Percentiles rank a stretch among this genome's conserved stretches.
Evolutionary conservation across 2,329 filamentous ascomycete species (phyloP).

Genomic region (Cladosporium austrohemisphaericum): DNA sequence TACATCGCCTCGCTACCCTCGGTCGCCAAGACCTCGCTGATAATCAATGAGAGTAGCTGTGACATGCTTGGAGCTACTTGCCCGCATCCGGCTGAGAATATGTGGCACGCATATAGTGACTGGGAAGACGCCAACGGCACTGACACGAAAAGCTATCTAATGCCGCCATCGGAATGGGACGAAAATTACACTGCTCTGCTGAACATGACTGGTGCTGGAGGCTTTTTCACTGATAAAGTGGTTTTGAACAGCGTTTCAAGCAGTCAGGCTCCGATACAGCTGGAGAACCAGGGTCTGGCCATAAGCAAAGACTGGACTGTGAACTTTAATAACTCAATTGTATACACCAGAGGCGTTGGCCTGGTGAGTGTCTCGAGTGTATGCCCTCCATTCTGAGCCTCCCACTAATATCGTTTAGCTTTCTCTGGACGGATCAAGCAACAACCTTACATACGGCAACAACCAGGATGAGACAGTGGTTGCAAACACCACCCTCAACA

Average conservation of each 20-base stretch:
- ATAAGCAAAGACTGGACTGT: conserved; percentile 17
- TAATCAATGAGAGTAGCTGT: conserved; percentile 17
- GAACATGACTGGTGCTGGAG: conserved; percentile 14
- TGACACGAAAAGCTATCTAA: conserved; percentile 4
- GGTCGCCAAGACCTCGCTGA: conserved; percentile 12
- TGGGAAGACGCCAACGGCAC: background rate
- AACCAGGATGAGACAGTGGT: background rate
- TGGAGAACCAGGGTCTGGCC: conserved; percentile 9
- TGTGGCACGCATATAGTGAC: conserved; percentile 9
- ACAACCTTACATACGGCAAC: conserved; percentile 8
- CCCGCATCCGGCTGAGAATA: conserved; percentile 8
- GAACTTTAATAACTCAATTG: background rate
- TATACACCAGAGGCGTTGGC: conserved; percentile 17
- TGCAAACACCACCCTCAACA: conserved; percentile 14
- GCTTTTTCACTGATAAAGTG: conserved; percentile 12
- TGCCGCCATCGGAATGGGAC: conserved; percentile 15
- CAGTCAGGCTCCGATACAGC: background rate
- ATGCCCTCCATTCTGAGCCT: conserved; percentile 4
- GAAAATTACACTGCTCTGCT: conserved; percentile 12
- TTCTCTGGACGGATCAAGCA: conserved; percentile 14
- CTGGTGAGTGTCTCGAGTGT: conserved; percentile 15
- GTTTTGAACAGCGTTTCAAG: conserved; percentile 1
- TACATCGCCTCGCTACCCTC: conserved; percentile 17
- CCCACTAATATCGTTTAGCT: conserved; percentile 16
- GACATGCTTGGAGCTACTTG: conserved; percentile 14